A percentile compares a stretch with the other conserved stretches of the same genome.
Conservation (phyloP, 495 filamentous ascomycete species). For the Penicillium waksmanii region DNA sequence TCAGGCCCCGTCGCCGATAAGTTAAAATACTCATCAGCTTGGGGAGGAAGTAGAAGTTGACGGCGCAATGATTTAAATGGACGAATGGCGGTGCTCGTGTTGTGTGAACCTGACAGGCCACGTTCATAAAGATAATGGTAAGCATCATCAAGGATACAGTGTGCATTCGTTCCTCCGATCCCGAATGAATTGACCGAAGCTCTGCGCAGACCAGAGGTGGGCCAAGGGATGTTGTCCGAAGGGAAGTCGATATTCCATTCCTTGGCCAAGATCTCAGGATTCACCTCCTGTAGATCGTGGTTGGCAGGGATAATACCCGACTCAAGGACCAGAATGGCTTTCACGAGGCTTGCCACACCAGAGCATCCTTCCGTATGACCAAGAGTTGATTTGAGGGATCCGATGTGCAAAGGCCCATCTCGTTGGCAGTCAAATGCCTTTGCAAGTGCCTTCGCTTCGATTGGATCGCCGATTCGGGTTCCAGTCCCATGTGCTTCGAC, state of each 20-base stretch:
- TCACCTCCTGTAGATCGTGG: constrained; percentile 36
- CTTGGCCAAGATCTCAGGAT: constrained; percentile 28
- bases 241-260: constrained; percentile 27
- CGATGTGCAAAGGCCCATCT: constrained; percentile 31
- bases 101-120: constrained; percentile 11
- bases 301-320: constrained; percentile 44
- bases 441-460: constrained; percentile 56
- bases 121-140: constrained; percentile 25
- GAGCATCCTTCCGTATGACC: constrained; percentile 52
- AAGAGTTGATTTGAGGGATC: constrained; percentile 47
- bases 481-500: constrained; percentile 54
- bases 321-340: constrained; percentile 42
- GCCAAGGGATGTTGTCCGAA: constrained; percentile 20
- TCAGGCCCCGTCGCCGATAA: neutral
- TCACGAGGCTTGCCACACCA: constrained; percentile 48
- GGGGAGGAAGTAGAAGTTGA: neutral
- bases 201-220: constrained; percentile 42
- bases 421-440: constrained; percentile 26
- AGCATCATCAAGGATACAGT: constrained; percentile 59
- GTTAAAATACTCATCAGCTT: no score
- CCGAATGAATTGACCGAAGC: constrained; percentile 62
- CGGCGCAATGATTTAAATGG: neutral
- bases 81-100: constrained; percentile 10
- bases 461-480: constrained; percentile 52
- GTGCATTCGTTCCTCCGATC: constrained; percentile 67